Percentiles rank a stretch among this genome's conserved stretches.
These are phyloP conservation scores for Cicer arietinum DNA, from an alignment of 306 rosid genomes.

Conservation along the genomic window DNA sequence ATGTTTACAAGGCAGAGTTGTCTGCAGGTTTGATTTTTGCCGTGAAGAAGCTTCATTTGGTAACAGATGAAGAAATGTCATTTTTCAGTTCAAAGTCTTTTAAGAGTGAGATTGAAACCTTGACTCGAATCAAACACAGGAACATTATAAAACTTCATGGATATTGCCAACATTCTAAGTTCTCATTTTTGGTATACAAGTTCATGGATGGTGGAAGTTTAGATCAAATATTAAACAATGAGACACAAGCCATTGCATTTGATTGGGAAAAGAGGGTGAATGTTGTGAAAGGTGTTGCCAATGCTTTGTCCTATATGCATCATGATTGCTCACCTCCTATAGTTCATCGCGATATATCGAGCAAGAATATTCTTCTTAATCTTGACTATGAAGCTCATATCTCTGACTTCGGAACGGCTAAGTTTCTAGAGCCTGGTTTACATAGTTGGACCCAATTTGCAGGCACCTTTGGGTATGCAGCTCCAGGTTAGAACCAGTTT, in stretches of 20 bases:
- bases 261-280: slow-evolving; percentile 45
- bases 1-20: slow-evolving; percentile 35
- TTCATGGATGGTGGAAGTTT: slow-evolving; percentile 41
- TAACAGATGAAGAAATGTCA: neutral
- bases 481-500: slow-evolving; percentile 33
- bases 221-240: slow-evolving; percentile 13
- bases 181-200: slow-evolving; percentile 34
- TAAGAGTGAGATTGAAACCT: neutral
- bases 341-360: slow-evolving; percentile 36
- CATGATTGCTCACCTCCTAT: slow-evolving; percentile 39
- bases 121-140: slow-evolving; percentile 26
- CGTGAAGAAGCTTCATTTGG: slow-evolving; percentile 36
- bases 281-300: slow-evolving; percentile 42
- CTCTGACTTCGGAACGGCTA: slow-evolving; percentile 39
- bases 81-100: slow-evolving; percentile 2
- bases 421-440: slow-evolving; percentile 6
- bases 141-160: slow-evolving; percentile 35
- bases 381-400: slow-evolving; percentile 29
- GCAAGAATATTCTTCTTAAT: slow-evolving; percentile 29
- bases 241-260: slow-evolving; percentile 9
- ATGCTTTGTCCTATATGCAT: slow-evolving; percentile 40
- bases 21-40: slow-evolving; percentile 11
- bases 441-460: slow-evolving; percentile 25
- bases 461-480: slow-evolving; percentile 35
- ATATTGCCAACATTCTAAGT: slow-evolving; percentile 10